Evolutionary conservation across 371 early-diverging fungal species (phyloP).

Genomic region (Mortierella sp.): DNA sequence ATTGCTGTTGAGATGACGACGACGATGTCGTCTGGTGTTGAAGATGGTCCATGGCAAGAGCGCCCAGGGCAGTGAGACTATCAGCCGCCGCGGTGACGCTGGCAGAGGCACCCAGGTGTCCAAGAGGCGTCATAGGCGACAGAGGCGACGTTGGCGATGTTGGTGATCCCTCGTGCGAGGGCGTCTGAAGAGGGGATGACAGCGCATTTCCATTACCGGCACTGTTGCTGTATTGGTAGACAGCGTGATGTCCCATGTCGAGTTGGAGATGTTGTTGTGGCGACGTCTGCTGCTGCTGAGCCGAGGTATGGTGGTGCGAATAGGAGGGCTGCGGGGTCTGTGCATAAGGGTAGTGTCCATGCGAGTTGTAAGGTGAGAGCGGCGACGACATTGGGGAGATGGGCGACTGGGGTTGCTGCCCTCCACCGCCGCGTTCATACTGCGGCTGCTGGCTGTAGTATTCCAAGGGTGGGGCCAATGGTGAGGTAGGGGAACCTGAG

Average conservation of each 20-base stretch:
- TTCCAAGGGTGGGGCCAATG: not conserved
- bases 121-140: constrained; percentile 27
- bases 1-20: not conserved
- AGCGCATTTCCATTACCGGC: not conserved
- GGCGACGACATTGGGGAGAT: not conserved
- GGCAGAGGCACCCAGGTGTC: not conserved
- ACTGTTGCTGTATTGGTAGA: not conserved
- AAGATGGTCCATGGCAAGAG: not conserved
- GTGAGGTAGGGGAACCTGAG: not conserved
- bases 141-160: constrained; percentile 40
- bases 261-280: constrained; percentile 20
- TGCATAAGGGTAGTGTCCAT: constrained; percentile 1
- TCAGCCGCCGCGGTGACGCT: not conserved
- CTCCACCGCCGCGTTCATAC: not conserved
- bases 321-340: not conserved
- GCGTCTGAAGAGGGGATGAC: constrained; percentile 26
- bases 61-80: not conserved
- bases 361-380: not conserved
- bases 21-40: not conserved
- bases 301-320: not conserved
- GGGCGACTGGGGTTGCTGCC: not conserved
- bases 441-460: not conserved
- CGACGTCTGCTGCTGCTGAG: not conserved
- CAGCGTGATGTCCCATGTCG: constrained; percentile 24
- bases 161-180: constrained; percentile 26